Evolutionary conservation across 306 rosid genomes (phyloP), one percentile per base, ranked within the genome.

Genomic region (Pueraria montana): DNA sequence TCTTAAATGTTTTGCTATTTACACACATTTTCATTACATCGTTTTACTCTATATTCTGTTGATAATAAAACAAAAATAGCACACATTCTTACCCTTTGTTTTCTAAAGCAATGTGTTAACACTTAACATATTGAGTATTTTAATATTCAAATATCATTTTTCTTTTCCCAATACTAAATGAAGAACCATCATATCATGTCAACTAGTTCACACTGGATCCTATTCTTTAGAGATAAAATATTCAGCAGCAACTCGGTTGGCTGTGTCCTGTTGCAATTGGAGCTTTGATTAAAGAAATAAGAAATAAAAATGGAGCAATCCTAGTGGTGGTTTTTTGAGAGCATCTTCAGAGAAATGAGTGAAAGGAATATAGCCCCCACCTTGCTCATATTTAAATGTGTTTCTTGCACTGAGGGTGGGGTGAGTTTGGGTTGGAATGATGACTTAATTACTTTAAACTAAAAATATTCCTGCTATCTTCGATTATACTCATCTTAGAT

Each of bases 401-500:
- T 71, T 58, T 9, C 64, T 50, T 64, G 55, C 61, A 30, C 73
- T 46, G 20, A 56, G 65, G 30, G 76, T 52, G 32, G 66, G 42
- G 53, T 59, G 83, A 46, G 11, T 53, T 73, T 59, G 53, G 61
- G 63, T 45, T 78, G 80, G 70, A 84, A 84, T 84, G 43, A 84
- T 84, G 76, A 84, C 62, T 46, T 9, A 72, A 58, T 74, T 80
- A 58, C 82, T 85, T 85, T 80, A 66, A 38, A 85, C 74, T 72
- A 36, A 85, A 72, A 66, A 50, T 85, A 61, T 80, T 85, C 75
- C 63, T 85, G 79, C 79, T 38, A 80, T 69, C 85, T 85, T 80
- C 80, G 82, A 38, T 85, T 76, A 69, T 40, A 85, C 85, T 85
- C 85, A 75, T 49, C 34, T 68, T 49, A 84, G 82, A 84, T 84